A percentile compares a stretch with the other conserved stretches of the same genome.
Evolutionary conservation across 495 filamentous ascomycete species (phyloP).

Genomic region (Xylaria scruposa): DNA sequence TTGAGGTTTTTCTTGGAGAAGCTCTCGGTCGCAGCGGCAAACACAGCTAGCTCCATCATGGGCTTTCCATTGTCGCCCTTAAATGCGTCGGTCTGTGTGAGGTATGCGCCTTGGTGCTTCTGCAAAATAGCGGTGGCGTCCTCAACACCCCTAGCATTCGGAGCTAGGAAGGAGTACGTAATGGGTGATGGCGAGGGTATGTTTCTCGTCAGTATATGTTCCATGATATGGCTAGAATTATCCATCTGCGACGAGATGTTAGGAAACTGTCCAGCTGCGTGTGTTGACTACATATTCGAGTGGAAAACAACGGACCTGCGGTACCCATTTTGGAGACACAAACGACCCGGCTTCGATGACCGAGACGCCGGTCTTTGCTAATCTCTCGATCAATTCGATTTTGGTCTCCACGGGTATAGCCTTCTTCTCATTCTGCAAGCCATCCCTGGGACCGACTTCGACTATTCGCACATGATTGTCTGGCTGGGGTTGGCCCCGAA

Average conservation of each 20-base stretch:
- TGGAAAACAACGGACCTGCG: slow-evolving; percentile 67
- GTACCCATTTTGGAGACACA: slow-evolving; percentile 96
- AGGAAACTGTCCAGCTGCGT: slow-evolving; percentile 17
- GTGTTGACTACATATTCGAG: not conserved
- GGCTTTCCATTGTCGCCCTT: slow-evolving; percentile 46
- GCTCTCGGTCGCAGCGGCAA: slow-evolving; percentile 88
- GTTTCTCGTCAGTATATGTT: slow-evolving; percentile 73
- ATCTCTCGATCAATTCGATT: slow-evolving; percentile 77
- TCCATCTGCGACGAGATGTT: slow-evolving; percentile 71
- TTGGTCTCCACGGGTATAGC: slow-evolving; percentile 82
- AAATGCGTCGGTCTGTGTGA: slow-evolving; percentile 44
- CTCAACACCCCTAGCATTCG: slow-evolving; percentile 80
- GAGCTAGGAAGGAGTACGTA: slow-evolving; percentile 91
- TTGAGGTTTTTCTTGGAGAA: slow-evolving; percentile 95
- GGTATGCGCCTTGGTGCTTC: slow-evolving; percentile 46
- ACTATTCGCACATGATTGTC: slow-evolving; percentile 71
- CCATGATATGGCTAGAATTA: slow-evolving; percentile 82
- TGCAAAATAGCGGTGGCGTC: slow-evolving; percentile 57
- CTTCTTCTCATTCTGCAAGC: slow-evolving; percentile 93
- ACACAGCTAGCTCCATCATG: slow-evolving; percentile 82
- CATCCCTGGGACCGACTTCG: slow-evolving; percentile 94
- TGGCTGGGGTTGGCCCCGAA: slow-evolving; percentile 36
- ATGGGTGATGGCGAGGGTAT: slow-evolving; percentile 69
- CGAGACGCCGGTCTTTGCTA: slow-evolving; percentile 83
- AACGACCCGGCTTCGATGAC: slow-evolving; percentile 96